Conservation (phyloP, 805 yeast genomes). For the Saturnispora saitoi region DNA sequence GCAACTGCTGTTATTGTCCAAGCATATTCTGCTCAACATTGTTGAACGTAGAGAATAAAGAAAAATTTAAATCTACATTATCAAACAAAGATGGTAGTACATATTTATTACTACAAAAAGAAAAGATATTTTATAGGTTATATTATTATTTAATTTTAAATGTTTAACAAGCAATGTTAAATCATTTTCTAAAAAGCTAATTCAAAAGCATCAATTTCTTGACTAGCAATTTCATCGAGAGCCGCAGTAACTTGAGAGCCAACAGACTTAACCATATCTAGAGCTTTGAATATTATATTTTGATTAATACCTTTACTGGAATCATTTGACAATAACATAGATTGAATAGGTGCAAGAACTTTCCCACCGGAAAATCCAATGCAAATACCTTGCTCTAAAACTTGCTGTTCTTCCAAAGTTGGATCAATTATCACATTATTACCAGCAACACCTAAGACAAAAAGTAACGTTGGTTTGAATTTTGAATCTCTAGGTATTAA, state of each 20-base stretch:
- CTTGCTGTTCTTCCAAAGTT: constrained; percentile 78
- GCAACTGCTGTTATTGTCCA: constrained; percentile 93
- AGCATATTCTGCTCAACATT: constrained; percentile 71
- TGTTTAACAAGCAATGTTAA: no score
- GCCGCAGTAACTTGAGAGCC: constrained; percentile 59
- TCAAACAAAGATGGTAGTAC: background rate
- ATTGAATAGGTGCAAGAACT: constrained; percentile 65
- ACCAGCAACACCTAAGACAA: constrained; percentile 72
- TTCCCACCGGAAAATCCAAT: constrained; percentile 62
- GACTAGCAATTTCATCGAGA: constrained; percentile 39
- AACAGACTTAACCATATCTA: constrained; percentile 47
- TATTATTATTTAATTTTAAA: no score
- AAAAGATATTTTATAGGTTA: background rate
- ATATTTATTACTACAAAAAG: background rate
- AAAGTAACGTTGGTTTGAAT: constrained; percentile 66
- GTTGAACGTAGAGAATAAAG: constrained; percentile 22
- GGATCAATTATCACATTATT: constrained; percentile 71
- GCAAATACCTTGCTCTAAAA: constrained; percentile 74
- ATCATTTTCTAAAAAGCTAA: constrained; percentile 16
- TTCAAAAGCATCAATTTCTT: constrained; percentile 28
- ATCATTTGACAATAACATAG: constrained; percentile 47
- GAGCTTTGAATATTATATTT: constrained; percentile 40
- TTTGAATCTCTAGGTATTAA: constrained; percentile 32
- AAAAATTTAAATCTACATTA: no score
- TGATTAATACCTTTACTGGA: constrained; percentile 50